A percentile compares a stretch with the other conserved stretches of the same genome.
These are phyloP conservation scores for Nemania diffusa DNA, from an alignment of 2,329 filamentous ascomycete genomes.

Conservation along the genomic window DNA sequence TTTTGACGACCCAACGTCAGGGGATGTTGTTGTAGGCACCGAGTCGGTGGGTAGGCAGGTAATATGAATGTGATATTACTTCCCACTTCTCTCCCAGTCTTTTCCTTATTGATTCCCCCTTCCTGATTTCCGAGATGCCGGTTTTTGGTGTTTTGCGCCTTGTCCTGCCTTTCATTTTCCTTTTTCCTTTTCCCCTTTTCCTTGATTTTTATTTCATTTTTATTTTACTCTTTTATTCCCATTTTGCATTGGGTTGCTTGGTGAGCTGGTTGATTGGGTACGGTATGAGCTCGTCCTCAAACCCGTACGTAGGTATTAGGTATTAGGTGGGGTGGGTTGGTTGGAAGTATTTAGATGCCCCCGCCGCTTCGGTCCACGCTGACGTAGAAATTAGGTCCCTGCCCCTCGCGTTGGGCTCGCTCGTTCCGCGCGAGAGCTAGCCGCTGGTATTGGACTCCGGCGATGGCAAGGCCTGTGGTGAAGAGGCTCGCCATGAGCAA, in stretches of 20 bases:
- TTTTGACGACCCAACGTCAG: not conserved
- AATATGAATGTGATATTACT: not conserved
- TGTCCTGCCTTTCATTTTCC: not conserved
- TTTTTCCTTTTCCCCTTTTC: no score
- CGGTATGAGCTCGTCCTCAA: not conserved
- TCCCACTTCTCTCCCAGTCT: not conserved
- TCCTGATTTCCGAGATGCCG: not conserved
- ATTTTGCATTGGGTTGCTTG: not conserved
- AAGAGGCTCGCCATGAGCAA: constrained; percentile 42
- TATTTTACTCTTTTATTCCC: not conserved
- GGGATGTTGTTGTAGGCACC: not conserved
- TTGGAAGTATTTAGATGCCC: constrained; percentile 40
- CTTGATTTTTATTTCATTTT: not conserved
- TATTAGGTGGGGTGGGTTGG: not conserved
- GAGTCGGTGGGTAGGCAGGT: not conserved
- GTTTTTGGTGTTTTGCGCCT: not conserved
- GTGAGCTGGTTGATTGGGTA: not conserved
- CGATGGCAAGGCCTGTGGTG: constrained; percentile 44
- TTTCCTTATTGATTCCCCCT: not conserved
- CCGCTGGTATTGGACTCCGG: constrained; percentile 47
- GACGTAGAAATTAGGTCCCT: constrained; percentile 56
- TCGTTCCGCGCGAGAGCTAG: constrained; percentile 29
- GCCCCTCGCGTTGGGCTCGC: constrained; percentile 51
- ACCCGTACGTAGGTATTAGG: not conserved
- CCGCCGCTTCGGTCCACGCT: constrained; percentile 63